Evolutionary conservation across 2,329 filamentous ascomycete species (phyloP), one percentile per base, ranked within the genome.

Genomic region (Fusarium palustre): DNA sequence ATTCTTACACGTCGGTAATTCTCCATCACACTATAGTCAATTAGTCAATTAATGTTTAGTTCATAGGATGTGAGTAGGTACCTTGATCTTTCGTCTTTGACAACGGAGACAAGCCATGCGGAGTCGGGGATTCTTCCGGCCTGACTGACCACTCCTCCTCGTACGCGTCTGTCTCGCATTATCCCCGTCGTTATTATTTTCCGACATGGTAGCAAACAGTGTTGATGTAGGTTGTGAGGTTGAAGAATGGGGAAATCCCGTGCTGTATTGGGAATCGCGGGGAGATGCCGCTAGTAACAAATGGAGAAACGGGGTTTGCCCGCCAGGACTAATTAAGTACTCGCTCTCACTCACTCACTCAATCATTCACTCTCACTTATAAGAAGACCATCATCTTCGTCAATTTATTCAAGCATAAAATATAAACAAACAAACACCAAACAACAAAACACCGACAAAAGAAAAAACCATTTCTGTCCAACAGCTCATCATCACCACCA

Each of bases 41-140:
- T 36, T 50, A 42, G 31, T 20, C 12, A 25, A 25, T n/a, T 3
- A 11, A 39, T 20, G 22, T 30, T 24, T 5, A 3, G 3, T 25
- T 16, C 18, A n/a, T 18, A 2, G 2, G 16, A 22, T 16, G 66
- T 13, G 5, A 10, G 15, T 18, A 36, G 78, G 25, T 76, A 83
- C 82, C 46, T 80, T 80, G 70, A 86, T 85, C 74, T 86, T 86
- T 28, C 84, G 78, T 42, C 81, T 76, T 62, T 86, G 84, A 57
- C 84, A 86, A 7, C 79, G 74, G 20, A 73, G 69, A 67, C 76
- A 76, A 0, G 77, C 73, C 46, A 81, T 68, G 8, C 75, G 70
- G 43, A 77, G 65, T 18, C 77, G 68, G 28, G 71, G 67, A 31
- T 73, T 77, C 12, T 73, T 74, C 45, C 70, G 67, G 8, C 67